Evolutionary conservation across 148 eudicot genomes (phyloP).

Genomic region (Euryodendron excelsum): DNA sequence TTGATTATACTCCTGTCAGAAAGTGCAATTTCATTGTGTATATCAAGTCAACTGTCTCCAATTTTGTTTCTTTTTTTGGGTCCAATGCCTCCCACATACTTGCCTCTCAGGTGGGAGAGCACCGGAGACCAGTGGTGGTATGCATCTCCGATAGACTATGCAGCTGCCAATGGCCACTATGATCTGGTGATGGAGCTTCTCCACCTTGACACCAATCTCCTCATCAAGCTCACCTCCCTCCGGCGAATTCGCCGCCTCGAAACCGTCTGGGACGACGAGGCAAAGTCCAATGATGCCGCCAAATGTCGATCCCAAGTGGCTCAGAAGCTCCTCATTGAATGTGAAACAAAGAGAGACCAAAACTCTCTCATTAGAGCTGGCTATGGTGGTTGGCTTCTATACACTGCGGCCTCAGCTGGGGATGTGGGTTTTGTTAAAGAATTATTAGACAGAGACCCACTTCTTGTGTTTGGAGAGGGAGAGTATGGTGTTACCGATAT

Average conservation of each 20-base stretch:
- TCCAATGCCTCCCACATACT: slow-evolving; percentile 37
- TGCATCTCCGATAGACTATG: slow-evolving; percentile 79
- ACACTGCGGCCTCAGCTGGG: slow-evolving; percentile 83
- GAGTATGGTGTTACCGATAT: slow-evolving; percentile 80
- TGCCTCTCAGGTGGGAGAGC: slow-evolving; percentile 80
- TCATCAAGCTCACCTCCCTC: slow-evolving; percentile 77
- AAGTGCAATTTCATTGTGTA: not conserved
- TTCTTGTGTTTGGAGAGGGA: slow-evolving; percentile 68
- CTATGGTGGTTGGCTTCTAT: slow-evolving; percentile 86
- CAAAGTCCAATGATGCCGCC: slow-evolving; percentile 40
- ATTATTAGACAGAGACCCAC: slow-evolving; percentile 52
- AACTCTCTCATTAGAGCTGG: slow-evolving; percentile 69
- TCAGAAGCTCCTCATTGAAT: slow-evolving; percentile 38
- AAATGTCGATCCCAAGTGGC: slow-evolving; percentile 59
- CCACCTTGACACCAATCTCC: slow-evolving; percentile 64
- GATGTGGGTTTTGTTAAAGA: slow-evolving; percentile 60
- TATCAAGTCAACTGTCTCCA: not conserved
- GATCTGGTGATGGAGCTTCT: slow-evolving; percentile 68
- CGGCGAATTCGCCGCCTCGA: slow-evolving; percentile 71
- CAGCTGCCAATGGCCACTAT: slow-evolving; percentile 77
- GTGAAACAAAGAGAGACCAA: slow-evolving; percentile 38
- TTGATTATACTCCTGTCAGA: not conserved
- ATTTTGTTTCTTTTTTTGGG: not conserved
- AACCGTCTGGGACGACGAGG: slow-evolving; percentile 70
- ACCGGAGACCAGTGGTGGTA: slow-evolving; percentile 94